phyloP scores from a whole-genome alignment of 768 basidiomycete genomes.

The Leccinellum rugosiceps region DNA sequence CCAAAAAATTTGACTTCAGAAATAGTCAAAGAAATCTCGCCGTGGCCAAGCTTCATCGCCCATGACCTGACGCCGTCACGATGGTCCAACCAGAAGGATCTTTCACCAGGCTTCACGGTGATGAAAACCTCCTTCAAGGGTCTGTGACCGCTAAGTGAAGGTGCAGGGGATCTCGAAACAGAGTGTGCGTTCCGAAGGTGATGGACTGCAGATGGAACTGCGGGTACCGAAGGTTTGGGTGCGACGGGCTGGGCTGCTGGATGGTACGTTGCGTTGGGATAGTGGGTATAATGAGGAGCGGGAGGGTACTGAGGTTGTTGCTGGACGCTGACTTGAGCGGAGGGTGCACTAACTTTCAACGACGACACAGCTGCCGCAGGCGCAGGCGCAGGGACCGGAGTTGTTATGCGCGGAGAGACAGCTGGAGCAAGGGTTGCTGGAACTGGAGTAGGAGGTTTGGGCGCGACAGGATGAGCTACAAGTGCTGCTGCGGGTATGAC shows the following conservation, averaged over 20 bases:
- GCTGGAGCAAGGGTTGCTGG: conserved; percentile 23
- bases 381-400: conserved; percentile 16
- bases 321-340: conserved; percentile 34
- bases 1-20: conserved; percentile 51
- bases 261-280: conserved; percentile 54
- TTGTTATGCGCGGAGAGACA: conserved; percentile 19
- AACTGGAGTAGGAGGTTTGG: conserved; percentile 24
- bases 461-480: conserved; percentile 16
- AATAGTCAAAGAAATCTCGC: conserved; percentile 56
- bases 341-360: conserved; percentile 20
- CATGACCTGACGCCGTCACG: conserved; percentile 72
- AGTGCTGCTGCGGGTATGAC: conserved; percentile 14
- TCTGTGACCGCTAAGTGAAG: conserved; percentile 34
- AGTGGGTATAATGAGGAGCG: conserved; percentile 42
- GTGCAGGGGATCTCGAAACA: conserved; percentile 31
- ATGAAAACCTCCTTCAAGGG: conserved; percentile 54
- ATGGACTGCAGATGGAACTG: conserved; percentile 1
- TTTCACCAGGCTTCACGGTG: conserved; percentile 54
- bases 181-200: conserved; percentile 27
- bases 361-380: conserved; percentile 8
- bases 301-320: conserved; percentile 35
- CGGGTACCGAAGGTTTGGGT: conserved; percentile 17
- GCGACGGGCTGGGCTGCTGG: conserved; percentile 24
- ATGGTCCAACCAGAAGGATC: conserved; percentile 57
- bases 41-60: conserved; percentile 58